A percentile compares a stretch with the other conserved stretches of the same genome.
Evolutionary conservation across 306 rosid species (phyloP).

Genomic region (Gastrolobium villosum): DNA sequence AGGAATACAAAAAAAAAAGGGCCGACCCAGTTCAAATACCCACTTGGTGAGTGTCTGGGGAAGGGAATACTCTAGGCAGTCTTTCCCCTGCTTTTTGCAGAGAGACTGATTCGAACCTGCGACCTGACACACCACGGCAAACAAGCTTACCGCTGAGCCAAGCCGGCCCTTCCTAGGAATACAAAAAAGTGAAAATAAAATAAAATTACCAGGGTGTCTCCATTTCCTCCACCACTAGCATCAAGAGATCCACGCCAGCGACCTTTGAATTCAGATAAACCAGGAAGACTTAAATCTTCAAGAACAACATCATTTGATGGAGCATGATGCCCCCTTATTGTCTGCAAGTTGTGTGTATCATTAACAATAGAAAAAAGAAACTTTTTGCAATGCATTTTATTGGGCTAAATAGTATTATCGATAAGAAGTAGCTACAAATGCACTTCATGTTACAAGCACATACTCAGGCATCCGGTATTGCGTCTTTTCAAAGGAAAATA

Average conservation of each 20-base stretch:
- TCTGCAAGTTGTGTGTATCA: constrained; percentile 58
- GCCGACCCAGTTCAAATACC: too few relatives aligned
- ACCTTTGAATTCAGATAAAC: constrained; percentile 92
- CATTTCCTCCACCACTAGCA: constrained; percentile 98
- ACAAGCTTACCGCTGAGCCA: too few relatives aligned
- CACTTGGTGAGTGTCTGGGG: too few relatives aligned
- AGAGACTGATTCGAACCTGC: too few relatives aligned
- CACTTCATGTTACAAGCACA: constrained; percentile 37
- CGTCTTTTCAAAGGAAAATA: constrained; percentile 29
- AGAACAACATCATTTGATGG: constrained; percentile 78
- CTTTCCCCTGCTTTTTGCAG: too few relatives aligned
- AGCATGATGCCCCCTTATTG: constrained; percentile 74
- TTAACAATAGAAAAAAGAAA: constrained; percentile 30
- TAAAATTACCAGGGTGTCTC: constrained; percentile 89
- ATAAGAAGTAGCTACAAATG: constrained; percentile 23
- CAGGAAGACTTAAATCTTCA: constrained; percentile 87
- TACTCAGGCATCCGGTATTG: constrained; percentile 25
- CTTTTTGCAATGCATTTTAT: constrained; percentile 25
- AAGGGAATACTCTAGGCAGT: too few relatives aligned
- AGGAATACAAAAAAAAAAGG: constrained; percentile 41
- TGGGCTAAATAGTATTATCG: constrained; percentile 31
- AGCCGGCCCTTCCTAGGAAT: constrained; percentile 37
- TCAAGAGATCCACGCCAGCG: constrained; percentile 96
- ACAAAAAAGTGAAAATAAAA: constrained; percentile 33
- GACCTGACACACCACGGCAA: too few relatives aligned